Evolutionary conservation across 2,329 filamentous ascomycete genomes (phyloP).

Genomic region (Nemania sp.): DNA sequence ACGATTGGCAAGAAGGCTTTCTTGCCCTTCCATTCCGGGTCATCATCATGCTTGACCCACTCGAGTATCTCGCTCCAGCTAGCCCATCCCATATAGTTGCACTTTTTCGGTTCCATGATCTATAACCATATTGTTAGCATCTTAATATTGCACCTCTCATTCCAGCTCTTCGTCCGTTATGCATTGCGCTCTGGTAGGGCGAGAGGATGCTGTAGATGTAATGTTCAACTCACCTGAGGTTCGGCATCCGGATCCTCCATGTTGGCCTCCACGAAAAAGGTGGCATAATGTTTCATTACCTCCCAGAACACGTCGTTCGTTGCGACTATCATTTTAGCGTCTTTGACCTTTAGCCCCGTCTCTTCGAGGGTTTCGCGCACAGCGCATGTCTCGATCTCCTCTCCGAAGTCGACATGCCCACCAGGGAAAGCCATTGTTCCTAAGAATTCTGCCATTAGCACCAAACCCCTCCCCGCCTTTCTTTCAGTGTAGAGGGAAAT

Average conservation of each 20-base stretch:
- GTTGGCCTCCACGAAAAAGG: conserved; percentile 72
- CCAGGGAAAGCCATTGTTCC: conserved; percentile 77
- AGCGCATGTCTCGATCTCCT: conserved; percentile 75
- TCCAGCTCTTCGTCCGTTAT: not conserved
- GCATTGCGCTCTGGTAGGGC: no score
- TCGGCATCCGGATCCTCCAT: conserved; percentile 60
- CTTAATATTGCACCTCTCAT: not conserved
- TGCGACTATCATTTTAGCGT: conserved; percentile 66
- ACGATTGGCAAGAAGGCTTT: conserved; percentile 56
- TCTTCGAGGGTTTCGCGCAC: conserved; percentile 77
- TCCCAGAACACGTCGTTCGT: conserved; percentile 75
- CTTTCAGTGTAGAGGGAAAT: not conserved
- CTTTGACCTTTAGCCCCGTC: conserved; percentile 69
- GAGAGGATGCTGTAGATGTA: not conserved
- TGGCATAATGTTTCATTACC: conserved; percentile 78
- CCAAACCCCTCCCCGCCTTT: not conserved
- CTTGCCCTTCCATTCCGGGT: conserved; percentile 45
- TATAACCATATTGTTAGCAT: conserved; percentile 37
- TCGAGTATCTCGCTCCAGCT: conserved; percentile 57
- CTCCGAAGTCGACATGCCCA: conserved; percentile 79
- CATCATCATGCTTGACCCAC: conserved; percentile 49
- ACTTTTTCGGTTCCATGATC: conserved; percentile 64
- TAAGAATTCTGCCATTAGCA: conserved; percentile 40
- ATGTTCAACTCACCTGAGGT: conserved; percentile 62
- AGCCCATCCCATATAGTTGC: conserved; percentile 63